phyloP scores from a whole-genome alignment of 2,329 filamentous ascomycete genomes.

The Pseudopyricularia cyperi region DNA sequence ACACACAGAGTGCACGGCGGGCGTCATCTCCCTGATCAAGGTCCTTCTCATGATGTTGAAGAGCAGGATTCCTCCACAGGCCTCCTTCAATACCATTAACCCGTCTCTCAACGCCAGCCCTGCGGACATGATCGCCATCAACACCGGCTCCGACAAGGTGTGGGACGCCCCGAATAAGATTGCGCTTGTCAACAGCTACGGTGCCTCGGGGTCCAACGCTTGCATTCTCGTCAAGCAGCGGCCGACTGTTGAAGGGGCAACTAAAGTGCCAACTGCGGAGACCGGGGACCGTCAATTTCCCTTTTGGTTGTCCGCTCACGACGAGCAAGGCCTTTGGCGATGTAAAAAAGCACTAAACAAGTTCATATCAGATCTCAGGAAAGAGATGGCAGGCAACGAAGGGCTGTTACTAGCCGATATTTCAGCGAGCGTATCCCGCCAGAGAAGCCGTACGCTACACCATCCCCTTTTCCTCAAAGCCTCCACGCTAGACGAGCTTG shows the following conservation, averaged over 20 bases:
- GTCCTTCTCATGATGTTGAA: constrained; percentile 15
- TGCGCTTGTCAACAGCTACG: constrained; percentile 22
- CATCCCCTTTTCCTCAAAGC: constrained; percentile 13
- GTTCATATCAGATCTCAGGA: not conserved
- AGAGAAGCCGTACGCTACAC: constrained; percentile 14
- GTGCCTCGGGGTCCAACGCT: constrained; percentile 18
- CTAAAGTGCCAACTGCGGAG: not conserved
- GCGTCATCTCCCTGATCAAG: constrained; percentile 18
- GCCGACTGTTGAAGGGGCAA: not conserved
- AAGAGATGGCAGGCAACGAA: not conserved
- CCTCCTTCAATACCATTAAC: constrained; percentile 17
- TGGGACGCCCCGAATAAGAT: constrained; percentile 10
- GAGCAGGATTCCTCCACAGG: constrained; percentile 17
- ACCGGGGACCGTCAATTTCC: not conserved
- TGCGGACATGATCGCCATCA: constrained; percentile 10
- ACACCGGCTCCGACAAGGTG: constrained; percentile 2
- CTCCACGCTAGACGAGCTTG: constrained; percentile 13
- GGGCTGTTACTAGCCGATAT: constrained; percentile 14
- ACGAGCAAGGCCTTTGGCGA: constrained; percentile 2
- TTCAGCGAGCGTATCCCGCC: constrained; percentile 17
- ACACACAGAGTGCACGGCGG: constrained; percentile 19
- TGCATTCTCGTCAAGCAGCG: constrained; percentile 11
- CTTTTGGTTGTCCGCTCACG: constrained; percentile 4
- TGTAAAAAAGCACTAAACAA: not conserved
- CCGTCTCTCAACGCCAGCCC: constrained; percentile 9